A percentile compares a stretch with the other conserved stretches of the same genome.
Evolutionary conservation across 352 stramenopile species (phyloP).

Genomic region (Thalassiosira allenii): DNA sequence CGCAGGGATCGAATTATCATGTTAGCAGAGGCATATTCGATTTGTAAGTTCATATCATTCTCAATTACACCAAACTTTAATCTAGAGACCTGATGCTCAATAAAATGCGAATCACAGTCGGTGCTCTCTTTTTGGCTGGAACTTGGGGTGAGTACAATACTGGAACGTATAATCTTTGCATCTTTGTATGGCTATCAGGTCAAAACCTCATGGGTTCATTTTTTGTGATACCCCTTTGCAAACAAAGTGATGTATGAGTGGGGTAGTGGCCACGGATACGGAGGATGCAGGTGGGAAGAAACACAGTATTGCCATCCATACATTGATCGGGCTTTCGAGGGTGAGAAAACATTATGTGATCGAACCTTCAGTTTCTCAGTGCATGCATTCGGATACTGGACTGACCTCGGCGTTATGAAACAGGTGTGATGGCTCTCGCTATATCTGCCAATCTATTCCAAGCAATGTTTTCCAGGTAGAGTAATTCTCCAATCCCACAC

Average conservation of each 20-base stretch:
- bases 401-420: neutral
- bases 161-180: neutral
- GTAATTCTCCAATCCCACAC: neutral
- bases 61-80: neutral
- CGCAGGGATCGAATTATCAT: constrained; percentile 27
- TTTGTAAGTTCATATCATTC: constrained; percentile 2
- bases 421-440: neutral
- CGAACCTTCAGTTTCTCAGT: neutral
- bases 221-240: neutral
- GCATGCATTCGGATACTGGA: too few species aligned
- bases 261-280: constrained; percentile 8
- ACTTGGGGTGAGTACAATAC: constrained; percentile 9
- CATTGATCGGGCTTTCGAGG: constrained; percentile 3
- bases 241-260: constrained; percentile 21
- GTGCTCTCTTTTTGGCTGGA: constrained; percentile 12
- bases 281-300: constrained; percentile 1
- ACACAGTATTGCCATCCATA: neutral
- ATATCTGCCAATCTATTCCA: constrained; percentile 4
- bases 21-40: constrained; percentile 21
- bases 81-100: neutral
- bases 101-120: neutral
- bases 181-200: neutral
- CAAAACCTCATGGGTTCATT: neutral
- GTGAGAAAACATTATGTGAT: neutral
- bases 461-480: neutral